Conservation (phyloP, 805 yeast genomes). For the Torulaspora indica region DNA sequence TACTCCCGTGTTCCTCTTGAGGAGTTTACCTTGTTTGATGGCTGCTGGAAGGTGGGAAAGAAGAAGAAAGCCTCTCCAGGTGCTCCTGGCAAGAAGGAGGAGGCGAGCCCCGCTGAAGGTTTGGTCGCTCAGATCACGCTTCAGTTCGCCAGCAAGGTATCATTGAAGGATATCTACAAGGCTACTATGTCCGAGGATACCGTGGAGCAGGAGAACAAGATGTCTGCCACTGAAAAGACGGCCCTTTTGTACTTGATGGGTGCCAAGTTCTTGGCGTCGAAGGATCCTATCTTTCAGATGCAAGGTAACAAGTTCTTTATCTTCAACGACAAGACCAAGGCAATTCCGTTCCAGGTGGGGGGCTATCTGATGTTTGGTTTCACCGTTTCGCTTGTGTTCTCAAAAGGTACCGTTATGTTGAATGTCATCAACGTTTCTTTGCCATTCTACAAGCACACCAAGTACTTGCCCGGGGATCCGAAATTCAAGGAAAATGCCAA, state of each 20-base stretch:
- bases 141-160: slow-evolving; percentile 19
- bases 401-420: slow-evolving; percentile 21
- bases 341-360: slow-evolving; percentile 21
- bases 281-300: slow-evolving; percentile 20
- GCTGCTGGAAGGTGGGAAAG: slow-evolving; percentile 25
- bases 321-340: slow-evolving; percentile 12
- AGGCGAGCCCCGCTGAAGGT: slow-evolving; percentile 6
- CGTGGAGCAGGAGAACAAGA: slow-evolving; percentile 21
- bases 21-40: slow-evolving; percentile 24
- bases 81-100: not conserved
- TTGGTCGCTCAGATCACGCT: slow-evolving; percentile 18
- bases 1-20: slow-evolving; percentile 24
- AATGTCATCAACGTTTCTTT: slow-evolving; percentile 20
- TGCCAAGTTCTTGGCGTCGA: slow-evolving; percentile 16
- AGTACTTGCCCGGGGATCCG: slow-evolving; percentile 24
- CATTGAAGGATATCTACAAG: slow-evolving; percentile 20
- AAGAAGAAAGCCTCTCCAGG: slow-evolving; percentile 8
- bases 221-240: slow-evolving; percentile 19
- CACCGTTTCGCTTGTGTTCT: slow-evolving; percentile 19
- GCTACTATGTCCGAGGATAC: slow-evolving; percentile 18
- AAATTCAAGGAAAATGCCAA: slow-evolving; percentile 18
- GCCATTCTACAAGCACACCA: slow-evolving; percentile 23
- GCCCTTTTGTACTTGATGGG: slow-evolving; percentile 20
- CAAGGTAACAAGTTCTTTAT: slow-evolving; percentile 25
- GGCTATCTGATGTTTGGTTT: slow-evolving; percentile 24